Evolutionary conservation across 768 basidiomycete species (phyloP).

Genomic region (Suillus americanus): DNA sequence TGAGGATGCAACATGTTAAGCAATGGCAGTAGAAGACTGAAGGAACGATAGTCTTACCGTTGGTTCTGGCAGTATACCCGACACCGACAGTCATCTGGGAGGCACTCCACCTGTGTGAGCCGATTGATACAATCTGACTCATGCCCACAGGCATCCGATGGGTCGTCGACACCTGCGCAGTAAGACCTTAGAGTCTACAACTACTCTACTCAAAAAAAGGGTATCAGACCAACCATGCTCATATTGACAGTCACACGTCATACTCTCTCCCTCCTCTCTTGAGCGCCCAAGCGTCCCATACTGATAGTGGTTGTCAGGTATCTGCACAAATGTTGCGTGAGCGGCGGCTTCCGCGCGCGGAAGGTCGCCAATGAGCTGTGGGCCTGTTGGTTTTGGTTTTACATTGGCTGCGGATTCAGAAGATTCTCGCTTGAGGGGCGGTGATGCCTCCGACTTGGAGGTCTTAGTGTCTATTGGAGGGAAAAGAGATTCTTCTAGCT

Average conservation of each 20-base stretch:
- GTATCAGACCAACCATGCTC: constrained; percentile 66
- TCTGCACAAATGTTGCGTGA: constrained; percentile 67
- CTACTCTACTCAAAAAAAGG: constrained; percentile 18
- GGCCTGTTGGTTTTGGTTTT: constrained; percentile 37
- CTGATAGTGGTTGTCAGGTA: constrained; percentile 83
- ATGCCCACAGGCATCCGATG: constrained; percentile 75
- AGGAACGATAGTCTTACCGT: constrained; percentile 49
- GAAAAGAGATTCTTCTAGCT: constrained; percentile 11
- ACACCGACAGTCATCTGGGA: constrained; percentile 88
- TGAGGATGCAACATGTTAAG: constrained; percentile 5
- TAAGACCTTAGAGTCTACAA: constrained; percentile 31
- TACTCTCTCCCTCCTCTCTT: constrained; percentile 86
- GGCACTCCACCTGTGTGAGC: constrained; percentile 94
- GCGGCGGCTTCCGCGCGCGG: constrained; percentile 77
- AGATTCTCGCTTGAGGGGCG: constrained; percentile 34
- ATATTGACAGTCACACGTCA: constrained; percentile 92
- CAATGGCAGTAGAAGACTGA: background rate
- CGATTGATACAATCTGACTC: constrained; percentile 95
- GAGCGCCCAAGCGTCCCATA: constrained; percentile 84
- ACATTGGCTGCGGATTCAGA: constrained; percentile 33
- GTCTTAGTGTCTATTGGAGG: constrained; percentile 27
- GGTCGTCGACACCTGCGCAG: constrained; percentile 55
- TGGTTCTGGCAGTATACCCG: constrained; percentile 85
- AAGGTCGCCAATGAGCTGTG: constrained; percentile 79
- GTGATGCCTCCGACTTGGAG: constrained; percentile 29